A percentile compares a stretch with the other conserved stretches of the same genome.
phyloP scores from a whole-genome alignment of 768 basidiomycete species.

The Mycena latifolia region DNA sequence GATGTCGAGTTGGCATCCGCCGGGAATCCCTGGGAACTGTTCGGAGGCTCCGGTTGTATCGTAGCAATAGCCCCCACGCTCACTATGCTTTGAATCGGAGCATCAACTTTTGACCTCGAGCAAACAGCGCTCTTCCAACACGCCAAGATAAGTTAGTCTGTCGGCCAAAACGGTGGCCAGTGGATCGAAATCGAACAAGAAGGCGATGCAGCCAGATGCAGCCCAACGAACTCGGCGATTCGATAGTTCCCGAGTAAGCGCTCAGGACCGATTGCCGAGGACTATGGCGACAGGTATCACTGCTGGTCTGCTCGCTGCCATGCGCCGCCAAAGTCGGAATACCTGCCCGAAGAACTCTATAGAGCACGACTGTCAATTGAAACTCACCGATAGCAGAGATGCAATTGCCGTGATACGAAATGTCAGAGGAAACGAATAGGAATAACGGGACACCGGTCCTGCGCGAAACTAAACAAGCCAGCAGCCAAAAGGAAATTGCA shows the following conservation, averaged over 20 bases:
- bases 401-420: conserved; percentile 7
- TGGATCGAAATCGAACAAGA: conserved; percentile 5
- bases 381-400: not conserved
- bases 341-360: conserved; percentile 12
- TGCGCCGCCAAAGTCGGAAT: conserved; percentile 1
- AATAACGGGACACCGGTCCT: conserved; percentile 2
- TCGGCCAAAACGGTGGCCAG: not conserved
- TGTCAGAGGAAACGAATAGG: not conserved
- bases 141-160: not conserved
- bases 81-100: not conserved
- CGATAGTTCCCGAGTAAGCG: conserved; percentile 1
- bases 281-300: not conserved
- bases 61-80: conserved; percentile 6
- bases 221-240: not conserved
- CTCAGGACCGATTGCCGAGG: conserved; percentile 11
- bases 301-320: too few relatives aligned
- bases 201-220: conserved; percentile 15
- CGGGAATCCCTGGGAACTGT: not conserved
- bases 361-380: conserved; percentile 3
- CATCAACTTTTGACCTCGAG: not conserved
- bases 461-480: not conserved
- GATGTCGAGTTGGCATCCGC: not conserved
- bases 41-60: conserved; percentile 11
- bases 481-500: not conserved
- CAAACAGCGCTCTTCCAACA: not conserved